Conservation (phyloP, 257 asterid genomes). For the Gentiana straminea region DNA sequence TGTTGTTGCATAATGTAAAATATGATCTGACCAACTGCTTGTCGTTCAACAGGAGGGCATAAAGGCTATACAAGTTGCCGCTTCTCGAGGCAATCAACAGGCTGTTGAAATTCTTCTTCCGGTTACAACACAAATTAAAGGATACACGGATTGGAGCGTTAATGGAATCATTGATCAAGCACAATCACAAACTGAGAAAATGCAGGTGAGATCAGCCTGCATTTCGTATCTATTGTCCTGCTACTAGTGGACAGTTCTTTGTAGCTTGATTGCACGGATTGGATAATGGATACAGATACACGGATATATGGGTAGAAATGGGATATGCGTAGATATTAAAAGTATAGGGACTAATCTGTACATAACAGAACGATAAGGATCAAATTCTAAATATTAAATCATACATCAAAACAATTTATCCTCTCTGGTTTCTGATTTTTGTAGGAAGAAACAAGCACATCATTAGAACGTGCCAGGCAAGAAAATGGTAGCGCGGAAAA, state of each 20-base stretch:
- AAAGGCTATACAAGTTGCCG: constrained; percentile 82
- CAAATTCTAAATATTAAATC: no score
- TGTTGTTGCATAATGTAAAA: neutral
- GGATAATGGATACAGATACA: no score
- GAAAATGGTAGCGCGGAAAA: constrained; percentile 28
- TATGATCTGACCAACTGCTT: neutral
- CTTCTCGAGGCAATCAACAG: constrained; percentile 49
- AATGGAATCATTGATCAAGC: constrained; percentile 60
- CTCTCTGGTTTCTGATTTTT: neutral
- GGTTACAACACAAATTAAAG: constrained; percentile 34
- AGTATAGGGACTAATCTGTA: no score
- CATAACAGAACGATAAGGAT: no score
- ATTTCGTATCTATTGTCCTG: neutral
- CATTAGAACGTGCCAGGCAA: constrained; percentile 26
- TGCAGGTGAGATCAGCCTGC: constrained; percentile 28
- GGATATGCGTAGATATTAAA: no score
- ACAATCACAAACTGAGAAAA: constrained; percentile 39
- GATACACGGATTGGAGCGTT: constrained; percentile 58
- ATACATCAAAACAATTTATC: neutral
- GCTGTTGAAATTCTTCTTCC: constrained; percentile 75
- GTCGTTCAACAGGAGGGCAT: constrained; percentile 53
- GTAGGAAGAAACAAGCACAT: constrained; percentile 39
- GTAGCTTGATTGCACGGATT: no score
- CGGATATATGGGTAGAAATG: no score
- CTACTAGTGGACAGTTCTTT: no score